Percentiles rank a stretch among this genome's conserved stretches.
Conservation (phyloP, 169 alveolate species). For the Plasmodium relictum region DNA sequence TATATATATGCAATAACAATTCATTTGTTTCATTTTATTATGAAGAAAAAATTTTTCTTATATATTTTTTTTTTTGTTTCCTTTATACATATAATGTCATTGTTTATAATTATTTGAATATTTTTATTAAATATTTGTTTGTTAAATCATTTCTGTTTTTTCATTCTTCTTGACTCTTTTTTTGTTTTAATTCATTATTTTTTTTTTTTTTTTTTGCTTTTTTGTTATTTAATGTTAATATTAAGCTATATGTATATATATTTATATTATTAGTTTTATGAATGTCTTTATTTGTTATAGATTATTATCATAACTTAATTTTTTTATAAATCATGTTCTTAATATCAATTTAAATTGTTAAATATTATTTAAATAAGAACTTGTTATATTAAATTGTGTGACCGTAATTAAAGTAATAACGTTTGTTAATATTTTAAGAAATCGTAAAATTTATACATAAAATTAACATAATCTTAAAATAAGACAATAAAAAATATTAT, state of each 20-base stretch:
- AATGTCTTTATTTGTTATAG: too few species aligned
- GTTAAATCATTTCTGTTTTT: background rate
- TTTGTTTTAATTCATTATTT: conserved; percentile 8
- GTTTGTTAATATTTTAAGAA: background rate
- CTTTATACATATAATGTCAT: background rate
- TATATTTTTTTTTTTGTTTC: conserved; percentile 1
- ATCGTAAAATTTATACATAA: background rate
- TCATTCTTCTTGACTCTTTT: background rate
- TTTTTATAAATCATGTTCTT: background rate
- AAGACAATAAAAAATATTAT: too few species aligned
- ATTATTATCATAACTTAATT: too few species aligned
- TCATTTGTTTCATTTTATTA: conserved; percentile 7
- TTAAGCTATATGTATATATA: background rate
- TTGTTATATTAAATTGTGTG: background rate
- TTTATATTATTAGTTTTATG: background rate
- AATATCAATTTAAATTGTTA: background rate
- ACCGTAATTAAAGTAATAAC: background rate
- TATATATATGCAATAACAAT: background rate
- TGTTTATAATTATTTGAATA: conserved; percentile 3
- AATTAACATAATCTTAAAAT: background rate
- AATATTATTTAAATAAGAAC: background rate
- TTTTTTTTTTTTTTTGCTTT: background rate
- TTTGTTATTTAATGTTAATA: conserved; percentile 10
- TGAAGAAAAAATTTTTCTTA: conserved; percentile 1
- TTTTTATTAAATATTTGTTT: conserved; percentile 9